Percentiles rank a stretch among this genome's conserved stretches.
phyloP scores from a whole-genome alignment of 192 early-diverging fungal species.

The Coemansia interrupta region DNA sequence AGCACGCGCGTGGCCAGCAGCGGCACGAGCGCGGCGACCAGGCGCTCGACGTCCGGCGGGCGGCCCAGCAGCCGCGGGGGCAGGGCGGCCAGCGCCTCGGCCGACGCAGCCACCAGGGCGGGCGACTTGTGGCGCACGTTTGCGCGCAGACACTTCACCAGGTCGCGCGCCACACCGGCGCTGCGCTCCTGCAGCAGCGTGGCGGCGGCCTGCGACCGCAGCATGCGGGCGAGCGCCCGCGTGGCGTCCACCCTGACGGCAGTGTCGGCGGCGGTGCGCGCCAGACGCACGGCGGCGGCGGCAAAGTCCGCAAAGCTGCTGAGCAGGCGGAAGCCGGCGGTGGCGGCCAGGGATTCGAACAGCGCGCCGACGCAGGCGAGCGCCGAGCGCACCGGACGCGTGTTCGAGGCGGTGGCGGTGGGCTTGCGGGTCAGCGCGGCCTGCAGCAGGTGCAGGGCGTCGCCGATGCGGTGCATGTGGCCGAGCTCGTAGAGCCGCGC shows the following conservation, averaged over 20 bases:
- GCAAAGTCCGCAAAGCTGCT: slow-evolving; percentile 52
- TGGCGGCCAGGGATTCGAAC: slow-evolving; percentile 62
- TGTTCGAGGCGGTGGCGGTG: slow-evolving; percentile 9
- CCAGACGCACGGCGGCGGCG: slow-evolving; percentile 16
- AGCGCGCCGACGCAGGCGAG: slow-evolving; percentile 73
- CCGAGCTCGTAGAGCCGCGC: slow-evolving; percentile 34
- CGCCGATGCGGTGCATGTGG: slow-evolving; percentile 39
- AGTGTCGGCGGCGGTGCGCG: slow-evolving; percentile 11
- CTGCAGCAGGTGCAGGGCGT: slow-evolving; percentile 31
- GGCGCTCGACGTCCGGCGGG: slow-evolving; percentile 11
- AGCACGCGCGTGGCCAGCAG: slow-evolving; percentile 25
- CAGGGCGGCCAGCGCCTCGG: slow-evolving; percentile 19
- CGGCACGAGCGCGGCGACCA: slow-evolving; percentile 17
- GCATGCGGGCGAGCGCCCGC: slow-evolving; percentile 58
- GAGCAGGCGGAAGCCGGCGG: slow-evolving; percentile 48
- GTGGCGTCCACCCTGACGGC: slow-evolving; percentile 68
- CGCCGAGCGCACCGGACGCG: slow-evolving; percentile 47
- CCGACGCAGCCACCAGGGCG: slow-evolving; percentile 31
- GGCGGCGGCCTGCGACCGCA: slow-evolving; percentile 68
- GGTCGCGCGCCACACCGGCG: slow-evolving; percentile 57
- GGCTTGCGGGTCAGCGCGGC: background rate
- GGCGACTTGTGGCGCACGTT: slow-evolving; percentile 70
- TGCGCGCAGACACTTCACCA: slow-evolving; percentile 60
- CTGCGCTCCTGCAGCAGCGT: slow-evolving; percentile 63
- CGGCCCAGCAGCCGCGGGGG: slow-evolving; percentile 17